These are phyloP conservation scores for Globisporangium cylindrosporum DNA, from an alignment of 352 stramenopile species.

Conservation along the genomic window DNA sequence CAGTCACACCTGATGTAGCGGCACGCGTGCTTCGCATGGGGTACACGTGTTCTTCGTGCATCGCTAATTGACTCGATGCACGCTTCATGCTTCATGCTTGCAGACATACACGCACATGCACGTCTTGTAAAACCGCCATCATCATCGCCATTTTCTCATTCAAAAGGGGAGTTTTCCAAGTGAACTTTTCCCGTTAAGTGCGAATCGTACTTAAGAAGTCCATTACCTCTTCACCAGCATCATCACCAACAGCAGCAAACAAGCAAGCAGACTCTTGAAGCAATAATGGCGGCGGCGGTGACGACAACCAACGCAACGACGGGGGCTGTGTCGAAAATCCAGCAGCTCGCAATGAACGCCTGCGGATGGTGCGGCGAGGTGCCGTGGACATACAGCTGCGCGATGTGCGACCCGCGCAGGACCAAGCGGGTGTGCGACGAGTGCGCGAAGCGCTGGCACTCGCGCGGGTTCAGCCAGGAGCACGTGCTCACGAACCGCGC, in stretches of 20 bases:
- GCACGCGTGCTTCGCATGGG: background rate
- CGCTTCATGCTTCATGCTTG: background rate
- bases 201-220: background rate
- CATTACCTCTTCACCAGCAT: background rate
- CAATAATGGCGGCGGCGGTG: background rate
- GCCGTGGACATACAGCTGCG: constrained; percentile 31
- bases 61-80: background rate
- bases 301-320: background rate
- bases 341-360: constrained; percentile 6
- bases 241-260: background rate
- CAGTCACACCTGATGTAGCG: background rate
- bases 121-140: background rate
- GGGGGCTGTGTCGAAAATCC: background rate
- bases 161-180: background rate
- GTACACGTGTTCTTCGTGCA: background rate
- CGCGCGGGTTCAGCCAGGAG: constrained; percentile 30
- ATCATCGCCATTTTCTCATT: background rate
- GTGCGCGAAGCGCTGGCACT: constrained; percentile 38
- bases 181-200: background rate
- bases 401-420: constrained; percentile 30
- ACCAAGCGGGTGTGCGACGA: constrained; percentile 27
- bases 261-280: background rate
- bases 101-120: background rate
- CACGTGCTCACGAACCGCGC: constrained; percentile 28
- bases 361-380: constrained; percentile 39